phyloP scores from a whole-genome alignment of 129 eudicot genomes.

The Centaurea solstitialis region DNA sequence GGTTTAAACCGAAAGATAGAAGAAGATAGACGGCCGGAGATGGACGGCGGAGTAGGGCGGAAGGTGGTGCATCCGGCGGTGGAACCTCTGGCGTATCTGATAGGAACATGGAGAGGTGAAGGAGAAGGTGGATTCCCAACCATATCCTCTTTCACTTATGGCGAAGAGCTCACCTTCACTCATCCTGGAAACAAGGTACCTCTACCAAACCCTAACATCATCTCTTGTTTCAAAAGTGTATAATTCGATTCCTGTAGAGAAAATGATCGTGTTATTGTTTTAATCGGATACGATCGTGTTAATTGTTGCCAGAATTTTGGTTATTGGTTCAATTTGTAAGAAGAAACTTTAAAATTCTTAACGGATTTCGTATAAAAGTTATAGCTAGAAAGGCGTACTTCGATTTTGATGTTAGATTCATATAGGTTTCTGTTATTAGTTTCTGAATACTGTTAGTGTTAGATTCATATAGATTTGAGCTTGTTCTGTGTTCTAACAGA shows the following conservation, averaged over 20 bases:
- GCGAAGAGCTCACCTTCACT: constrained; percentile 63
- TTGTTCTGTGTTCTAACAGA: too few relatives aligned
- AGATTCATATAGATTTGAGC: too few relatives aligned
- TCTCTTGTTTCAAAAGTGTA: too few relatives aligned
- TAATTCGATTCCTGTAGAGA: background rate
- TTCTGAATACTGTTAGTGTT: too few relatives aligned
- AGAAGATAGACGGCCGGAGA: constrained; percentile 8
- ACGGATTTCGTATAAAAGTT: background rate
- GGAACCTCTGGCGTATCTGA: constrained; percentile 51
- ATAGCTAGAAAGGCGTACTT: background rate
- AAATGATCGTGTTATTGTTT: background rate
- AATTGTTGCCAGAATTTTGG: background rate
- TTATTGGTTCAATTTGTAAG: background rate
- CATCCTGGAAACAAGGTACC: constrained; percentile 62
- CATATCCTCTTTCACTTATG: constrained; percentile 59
- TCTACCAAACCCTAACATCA: background rate
- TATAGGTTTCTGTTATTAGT: too few relatives aligned
- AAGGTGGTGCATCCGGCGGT: constrained; percentile 59
- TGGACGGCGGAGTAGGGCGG: constrained; percentile 18
- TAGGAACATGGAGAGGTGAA: constrained; percentile 79
- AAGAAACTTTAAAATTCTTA: background rate
- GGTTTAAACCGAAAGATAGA: background rate
- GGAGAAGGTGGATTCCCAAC: constrained; percentile 79
- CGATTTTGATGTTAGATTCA: too few relatives aligned
- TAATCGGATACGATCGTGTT: background rate